A percentile compares a stretch with the other conserved stretches of the same genome.
Conservation (phyloP, 1,139 yeast species). For the Yamadazyma pseudoaaseri region DNA sequence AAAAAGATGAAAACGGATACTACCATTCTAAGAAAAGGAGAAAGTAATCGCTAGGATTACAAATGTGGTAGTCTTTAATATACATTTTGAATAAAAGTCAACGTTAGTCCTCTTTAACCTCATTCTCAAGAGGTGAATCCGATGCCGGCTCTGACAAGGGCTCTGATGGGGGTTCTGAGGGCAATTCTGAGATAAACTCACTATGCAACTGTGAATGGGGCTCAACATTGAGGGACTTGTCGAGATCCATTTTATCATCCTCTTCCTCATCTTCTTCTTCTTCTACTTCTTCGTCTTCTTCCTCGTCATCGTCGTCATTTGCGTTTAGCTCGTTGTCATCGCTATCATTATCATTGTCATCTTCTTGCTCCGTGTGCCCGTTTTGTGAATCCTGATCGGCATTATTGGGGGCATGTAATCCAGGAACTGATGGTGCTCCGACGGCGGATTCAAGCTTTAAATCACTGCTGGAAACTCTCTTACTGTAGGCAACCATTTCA, state of each 20-base stretch:
- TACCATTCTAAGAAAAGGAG: conserved; percentile 61
- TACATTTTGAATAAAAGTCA: too few relatives aligned
- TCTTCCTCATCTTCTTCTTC: neutral
- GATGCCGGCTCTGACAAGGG: conserved; percentile 5
- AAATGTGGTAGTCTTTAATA: too few relatives aligned
- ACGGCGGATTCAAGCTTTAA: too few relatives aligned
- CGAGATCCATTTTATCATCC: conserved; percentile 7
- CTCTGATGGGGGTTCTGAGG: conserved; percentile 5
- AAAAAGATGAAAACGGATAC: conserved; percentile 74
- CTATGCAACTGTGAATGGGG: conserved; percentile 7
- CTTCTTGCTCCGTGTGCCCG: conserved; percentile 9
- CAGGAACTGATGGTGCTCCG: too few relatives aligned
- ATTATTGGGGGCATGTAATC: too few relatives aligned
- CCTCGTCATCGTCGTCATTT: conserved; percentile 3
- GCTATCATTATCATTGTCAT: conserved; percentile 15
- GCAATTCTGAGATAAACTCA: conserved; percentile 7
- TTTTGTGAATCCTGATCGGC: too few relatives aligned
- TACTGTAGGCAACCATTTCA: conserved; percentile 67
- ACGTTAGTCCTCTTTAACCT: conserved; percentile 3
- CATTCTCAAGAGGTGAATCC: conserved; percentile 5
- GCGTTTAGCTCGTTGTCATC: conserved; percentile 7
- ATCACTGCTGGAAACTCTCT: too few relatives aligned
- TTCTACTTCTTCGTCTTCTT: conserved; percentile 3
- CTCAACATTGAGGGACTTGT: conserved; percentile 5
- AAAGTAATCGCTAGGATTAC: too few relatives aligned